Percentiles rank a stretch among this genome's conserved stretches.
These are phyloP conservation scores for Yamadazyma diddensiae DNA, from an alignment of 1,139 yeast genomes.

Conservation along the genomic window DNA sequence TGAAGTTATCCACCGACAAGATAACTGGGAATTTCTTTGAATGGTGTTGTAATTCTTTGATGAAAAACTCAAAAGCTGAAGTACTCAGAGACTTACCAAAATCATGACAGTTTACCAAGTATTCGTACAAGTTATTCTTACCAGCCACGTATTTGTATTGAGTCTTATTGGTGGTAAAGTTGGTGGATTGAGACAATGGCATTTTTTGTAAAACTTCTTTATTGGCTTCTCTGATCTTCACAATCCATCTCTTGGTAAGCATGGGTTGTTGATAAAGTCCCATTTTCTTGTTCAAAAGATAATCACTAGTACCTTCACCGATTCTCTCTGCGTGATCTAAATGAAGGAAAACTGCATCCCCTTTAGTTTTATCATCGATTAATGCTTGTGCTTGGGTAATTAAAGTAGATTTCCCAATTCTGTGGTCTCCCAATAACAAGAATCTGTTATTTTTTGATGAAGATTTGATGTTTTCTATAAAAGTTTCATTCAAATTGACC, in stretches of 20 bases:
- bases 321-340: slow-evolving; percentile 61
- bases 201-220: slow-evolving; percentile 47
- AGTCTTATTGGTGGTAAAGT: slow-evolving; percentile 31
- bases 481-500: slow-evolving; percentile 19
- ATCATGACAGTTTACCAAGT: slow-evolving; percentile 34
- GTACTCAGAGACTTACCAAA: slow-evolving; percentile 37
- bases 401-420: slow-evolving; percentile 77
- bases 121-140: slow-evolving; percentile 42
- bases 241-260: slow-evolving; percentile 62
- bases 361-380: slow-evolving; percentile 39
- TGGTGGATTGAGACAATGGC: slow-evolving; percentile 44
- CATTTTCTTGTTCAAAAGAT: slow-evolving; percentile 49
- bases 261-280: slow-evolving; percentile 73
- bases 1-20: slow-evolving; percentile 73
- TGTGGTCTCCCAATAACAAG: slow-evolving; percentile 67
- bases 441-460: slow-evolving; percentile 44
- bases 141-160: slow-evolving; percentile 39
- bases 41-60: slow-evolving; percentile 49
- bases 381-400: slow-evolving; percentile 70
- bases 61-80: slow-evolving; percentile 47
- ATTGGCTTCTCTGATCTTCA: slow-evolving; percentile 58
- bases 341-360: slow-evolving; percentile 60
- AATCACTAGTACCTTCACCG: slow-evolving; percentile 72
- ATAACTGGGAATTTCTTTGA: slow-evolving; percentile 56
- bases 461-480: slow-evolving; percentile 25